phyloP scores from a whole-genome alignment of 495 filamentous ascomycete species.

The Aspergillus haitiensis region DNA sequence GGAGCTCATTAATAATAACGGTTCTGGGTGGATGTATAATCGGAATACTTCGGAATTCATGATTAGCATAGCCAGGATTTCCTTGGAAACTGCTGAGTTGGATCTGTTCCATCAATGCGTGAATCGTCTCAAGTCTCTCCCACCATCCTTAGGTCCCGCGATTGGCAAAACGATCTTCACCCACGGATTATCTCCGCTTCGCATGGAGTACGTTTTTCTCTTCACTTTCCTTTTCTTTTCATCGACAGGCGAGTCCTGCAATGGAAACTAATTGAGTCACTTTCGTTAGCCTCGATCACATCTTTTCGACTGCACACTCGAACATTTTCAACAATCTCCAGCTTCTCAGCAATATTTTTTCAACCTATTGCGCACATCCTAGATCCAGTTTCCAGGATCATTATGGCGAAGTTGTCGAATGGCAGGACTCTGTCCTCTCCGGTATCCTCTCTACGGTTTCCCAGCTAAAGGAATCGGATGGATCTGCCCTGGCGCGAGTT shows the following conservation, averaged over 20 bases:
- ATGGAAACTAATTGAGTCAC: background rate
- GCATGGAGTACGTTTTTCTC: slow-evolving; percentile 1
- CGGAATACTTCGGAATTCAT: background rate
- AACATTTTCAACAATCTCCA: background rate
- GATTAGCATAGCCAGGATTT: background rate
- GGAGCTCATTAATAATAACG: background rate
- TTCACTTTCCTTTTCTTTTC: background rate
- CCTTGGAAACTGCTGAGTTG: background rate
- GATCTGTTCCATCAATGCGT: slow-evolving; percentile 1
- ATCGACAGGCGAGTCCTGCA: background rate
- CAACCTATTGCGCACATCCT: background rate
- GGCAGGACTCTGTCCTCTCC: slow-evolving; percentile 1
- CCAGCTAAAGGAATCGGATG: background rate
- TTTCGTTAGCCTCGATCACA: background rate
- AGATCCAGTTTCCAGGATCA: background rate
- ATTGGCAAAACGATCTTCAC: background rate
- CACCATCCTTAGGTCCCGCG: background rate
- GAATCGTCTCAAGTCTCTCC: background rate
- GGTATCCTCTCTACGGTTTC: background rate
- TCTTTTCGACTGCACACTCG: background rate
- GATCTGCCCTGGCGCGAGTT: background rate
- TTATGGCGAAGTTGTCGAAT: background rate
- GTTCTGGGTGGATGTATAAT: background rate
- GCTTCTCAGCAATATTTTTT: background rate
- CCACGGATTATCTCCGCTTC: background rate